Evolutionary conservation across 1,284 basidiomycete species (phyloP), one percentile per base, ranked within the genome.

Genomic region (Naganishia liquefaciens): DNA sequence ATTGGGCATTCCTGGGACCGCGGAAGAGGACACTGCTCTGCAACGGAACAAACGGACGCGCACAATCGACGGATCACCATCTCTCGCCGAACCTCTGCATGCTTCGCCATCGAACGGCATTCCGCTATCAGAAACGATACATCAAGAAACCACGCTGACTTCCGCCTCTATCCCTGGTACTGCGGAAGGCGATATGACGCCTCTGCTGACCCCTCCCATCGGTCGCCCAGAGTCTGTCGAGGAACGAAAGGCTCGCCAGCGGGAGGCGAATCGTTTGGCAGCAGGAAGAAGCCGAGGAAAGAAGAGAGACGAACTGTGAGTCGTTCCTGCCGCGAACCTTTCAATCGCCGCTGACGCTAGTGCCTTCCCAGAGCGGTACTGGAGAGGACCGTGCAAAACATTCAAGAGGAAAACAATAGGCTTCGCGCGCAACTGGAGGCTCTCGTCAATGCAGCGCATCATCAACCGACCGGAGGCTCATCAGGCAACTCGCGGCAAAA

Each of bases 221-320:
- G 49, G 33, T 39, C 23, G 49, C 17, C 50, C 49, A 25, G 50
- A 54, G 28, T 54, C 57, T 6, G 37, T 33, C 11, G 47, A 62
- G 30, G 72, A 78, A 65, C 77, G 75, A 70, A 77, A 74, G 68
- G 71, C 70, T 39, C 68, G 72, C 25, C 73, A 75, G 63, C 74
- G 71, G 67, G 72, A 72, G 43, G 75, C 76, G 60, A 79, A 79
- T 66, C 68, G 74, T 17, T 69, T 72, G 21, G 78, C 78, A 0
- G 78, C 78, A 0, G 73, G 76, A 66, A 68, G 70, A 57, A 76
- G 74, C 58, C 64, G 78, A 27, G 69, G 70, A 13, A 78, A 78
- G 71, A 75, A 74, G 64, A 64, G 72, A 19, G 73, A 72, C 27
- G 76, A 75, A 46, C 68, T 74, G 78, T 78, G 60, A 70, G 78